Evolutionary conservation across 2,329 filamentous ascomycete genomes (phyloP), one percentile per base, ranked within the genome.

Genomic region (Pyrenochaeta sp.): DNA sequence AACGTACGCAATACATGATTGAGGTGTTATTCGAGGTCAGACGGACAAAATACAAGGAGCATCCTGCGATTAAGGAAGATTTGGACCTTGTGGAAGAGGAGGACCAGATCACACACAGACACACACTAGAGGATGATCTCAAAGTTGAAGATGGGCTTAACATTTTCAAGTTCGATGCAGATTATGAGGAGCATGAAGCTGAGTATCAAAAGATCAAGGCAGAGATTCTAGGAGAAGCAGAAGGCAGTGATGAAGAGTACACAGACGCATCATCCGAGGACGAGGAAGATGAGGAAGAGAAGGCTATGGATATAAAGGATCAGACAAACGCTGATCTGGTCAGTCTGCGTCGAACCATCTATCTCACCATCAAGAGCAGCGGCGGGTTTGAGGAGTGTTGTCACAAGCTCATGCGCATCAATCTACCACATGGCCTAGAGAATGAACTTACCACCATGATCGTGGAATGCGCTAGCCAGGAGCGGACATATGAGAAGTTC

Each of bases 1-100:
- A 97, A 82, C 86, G 95, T 61, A 93, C 94, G n/a, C 95, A 99
- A 78, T 99, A 98, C 78, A 97, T 97, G 91, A 94, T 99, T 51
- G 95, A 99, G 75, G 95, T 98, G 5, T 79, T 99, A 37, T 99
- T 99, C 75, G 93, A 99, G 78, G 90, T 97, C 50, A 87, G 95
- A 60, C 97, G 97, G 77, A 94, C 98, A 78, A 90, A 90, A 68
- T 99, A 96, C 82, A 97, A 97, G 80, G 92, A 98, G 68, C 92
- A 98, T 68, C 92, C 89, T 15, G 89, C 92, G 0, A 82, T 98
- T 66, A 93, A 88, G 75, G 93, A 97, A 72, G 95, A 99, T 74
- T 81, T 99, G 51, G 95, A 99, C 76, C 77, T 99, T 40, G 91
- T 99, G 7, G 94, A 98, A 77, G 95, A 99, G 77, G 94, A 98